phyloP scores from a whole-genome alignment of 345 rosid genomes.

The Euphorbia pulcherrima region DNA sequence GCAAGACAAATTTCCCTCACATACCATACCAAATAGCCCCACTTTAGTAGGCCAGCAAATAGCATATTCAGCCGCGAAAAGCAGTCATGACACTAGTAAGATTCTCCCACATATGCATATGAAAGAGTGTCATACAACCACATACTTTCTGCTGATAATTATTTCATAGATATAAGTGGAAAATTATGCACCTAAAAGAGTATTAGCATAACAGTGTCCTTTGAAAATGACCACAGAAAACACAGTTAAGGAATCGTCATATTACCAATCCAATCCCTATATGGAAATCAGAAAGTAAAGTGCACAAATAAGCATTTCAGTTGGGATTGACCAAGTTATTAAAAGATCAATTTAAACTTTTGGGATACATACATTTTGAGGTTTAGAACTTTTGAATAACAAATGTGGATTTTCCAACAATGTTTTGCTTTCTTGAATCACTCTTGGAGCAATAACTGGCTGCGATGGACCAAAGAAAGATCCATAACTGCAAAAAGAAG shows the following conservation, averaged over 20 bases:
- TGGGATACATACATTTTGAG: slow-evolving; percentile 44
- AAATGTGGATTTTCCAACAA: slow-evolving; percentile 65
- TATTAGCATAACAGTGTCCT: not conserved
- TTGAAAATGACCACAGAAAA: not conserved
- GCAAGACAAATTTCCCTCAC: no score
- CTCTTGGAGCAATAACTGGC: slow-evolving; percentile 86
- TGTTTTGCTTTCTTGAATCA: slow-evolving; percentile 94
- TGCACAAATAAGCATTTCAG: not conserved
- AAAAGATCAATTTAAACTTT: not conserved
- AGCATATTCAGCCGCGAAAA: no score
- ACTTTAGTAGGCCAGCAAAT: no score
- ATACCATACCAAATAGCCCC: no score
- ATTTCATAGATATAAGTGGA: not conserved
- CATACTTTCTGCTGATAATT: not conserved
- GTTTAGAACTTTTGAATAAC: slow-evolving; percentile 29
- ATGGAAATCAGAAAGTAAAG: not conserved
- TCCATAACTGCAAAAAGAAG: slow-evolving; percentile 57
- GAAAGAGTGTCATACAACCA: not conserved
- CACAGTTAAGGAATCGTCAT: not conserved
- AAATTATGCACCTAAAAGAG: not conserved
- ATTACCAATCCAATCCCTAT: not conserved
- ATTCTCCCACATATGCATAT: not conserved
- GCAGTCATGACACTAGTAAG: not conserved
- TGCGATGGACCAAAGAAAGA: slow-evolving; percentile 93
- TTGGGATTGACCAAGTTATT: not conserved